Evolutionary conservation across 2,329 filamentous ascomycete genomes (phyloP).

Genomic region (Colletotrichum euphorbiae): DNA sequence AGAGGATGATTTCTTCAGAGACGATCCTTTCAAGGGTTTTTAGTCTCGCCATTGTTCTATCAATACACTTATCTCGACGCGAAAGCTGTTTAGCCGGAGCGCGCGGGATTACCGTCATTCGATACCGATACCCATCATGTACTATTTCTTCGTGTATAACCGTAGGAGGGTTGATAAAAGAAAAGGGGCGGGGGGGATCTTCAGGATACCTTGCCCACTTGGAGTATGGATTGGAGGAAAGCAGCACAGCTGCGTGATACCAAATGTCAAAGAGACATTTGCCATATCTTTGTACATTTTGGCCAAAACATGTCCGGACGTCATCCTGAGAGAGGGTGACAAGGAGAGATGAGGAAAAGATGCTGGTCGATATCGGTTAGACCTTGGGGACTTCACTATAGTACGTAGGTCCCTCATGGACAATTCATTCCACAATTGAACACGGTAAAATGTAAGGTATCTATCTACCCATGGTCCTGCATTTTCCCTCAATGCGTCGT

Average conservation of each 20-base stretch:
- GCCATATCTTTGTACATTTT: not conserved
- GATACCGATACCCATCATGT: slow-evolving; percentile 37
- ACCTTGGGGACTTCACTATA: not conserved
- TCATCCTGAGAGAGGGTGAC: slow-evolving; percentile 19
- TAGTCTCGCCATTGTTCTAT: slow-evolving; percentile 46
- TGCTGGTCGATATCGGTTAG: slow-evolving; percentile 5
- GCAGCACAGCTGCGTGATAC: slow-evolving; percentile 8
- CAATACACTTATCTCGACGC: slow-evolving; percentile 15
- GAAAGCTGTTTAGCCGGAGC: slow-evolving; percentile 18
- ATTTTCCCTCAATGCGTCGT: too few relatives aligned
- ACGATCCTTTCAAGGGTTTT: slow-evolving; percentile 73
- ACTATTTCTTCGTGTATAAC: slow-evolving; percentile 32
- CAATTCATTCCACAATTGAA: slow-evolving; percentile 4
- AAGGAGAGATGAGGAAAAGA: not conserved
- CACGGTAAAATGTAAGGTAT: too few relatives aligned
- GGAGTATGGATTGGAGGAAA: slow-evolving; percentile 15
- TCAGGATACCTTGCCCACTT: slow-evolving; percentile 3
- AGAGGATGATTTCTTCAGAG: slow-evolving; percentile 68
- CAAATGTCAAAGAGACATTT: slow-evolving; percentile 14
- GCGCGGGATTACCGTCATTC: slow-evolving; percentile 31
- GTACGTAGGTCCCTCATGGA: slow-evolving; percentile 23
- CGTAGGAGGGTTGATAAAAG: not conserved
- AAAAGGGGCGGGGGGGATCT: not conserved
- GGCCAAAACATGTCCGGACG: not conserved
- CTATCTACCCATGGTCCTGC: too few relatives aligned